Base-by-base conservation (phyloP, 2,329 filamentous ascomycete species). In the Hymenoscyphus repandus region DNA sequence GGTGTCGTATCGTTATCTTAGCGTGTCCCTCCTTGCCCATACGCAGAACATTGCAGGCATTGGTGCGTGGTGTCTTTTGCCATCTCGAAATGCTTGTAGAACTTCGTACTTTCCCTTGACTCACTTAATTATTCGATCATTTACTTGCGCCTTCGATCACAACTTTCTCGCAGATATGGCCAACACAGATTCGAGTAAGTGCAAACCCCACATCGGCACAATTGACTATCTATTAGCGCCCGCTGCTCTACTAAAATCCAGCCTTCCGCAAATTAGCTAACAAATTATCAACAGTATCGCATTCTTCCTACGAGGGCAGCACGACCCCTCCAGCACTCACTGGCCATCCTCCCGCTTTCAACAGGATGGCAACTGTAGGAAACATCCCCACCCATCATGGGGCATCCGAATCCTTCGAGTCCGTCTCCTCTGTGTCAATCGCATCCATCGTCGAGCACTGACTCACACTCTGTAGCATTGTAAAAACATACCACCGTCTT, bases 401-500 rank as follows among this genome's bases (percentile, higher is more conserved):
- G 13, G 56, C 58, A 42, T 30, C 54, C 4, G 59, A 59, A 51
- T 9, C 50, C 38, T 65, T 66, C 54, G 63, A 66, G 63, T 65
- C 59, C n/a, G 49, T 38, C 18, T 13, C 27, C 22, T 18, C n/a
- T 31, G 36, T 42, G 43, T 41, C n/a, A 13, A 31, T 10, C 27
- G 30, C 27, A 27, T 45, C 30, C 36, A n/a, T 49, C n/a, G 17
- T 20, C 9, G 22, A 36, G 22, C 30, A 56, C 58, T 64, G 61
- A 64, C 62, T 64, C 60, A 63, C 40, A 22, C 38, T 33, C 43
- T 47, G 33, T 49, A 66, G 63, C 68, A 83, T 88, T 54, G 82
- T 86, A 60, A 70, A 75, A 50, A 80, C 81, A 42, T 88, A 88
- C 72, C 76, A 80, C 62, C 71, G 74, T 45, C 77, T 87, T 44